Base-by-base conservation (phyloP, 2,329 filamentous ascomycete genomes). In the Cryphonectria naterciae region DNA sequence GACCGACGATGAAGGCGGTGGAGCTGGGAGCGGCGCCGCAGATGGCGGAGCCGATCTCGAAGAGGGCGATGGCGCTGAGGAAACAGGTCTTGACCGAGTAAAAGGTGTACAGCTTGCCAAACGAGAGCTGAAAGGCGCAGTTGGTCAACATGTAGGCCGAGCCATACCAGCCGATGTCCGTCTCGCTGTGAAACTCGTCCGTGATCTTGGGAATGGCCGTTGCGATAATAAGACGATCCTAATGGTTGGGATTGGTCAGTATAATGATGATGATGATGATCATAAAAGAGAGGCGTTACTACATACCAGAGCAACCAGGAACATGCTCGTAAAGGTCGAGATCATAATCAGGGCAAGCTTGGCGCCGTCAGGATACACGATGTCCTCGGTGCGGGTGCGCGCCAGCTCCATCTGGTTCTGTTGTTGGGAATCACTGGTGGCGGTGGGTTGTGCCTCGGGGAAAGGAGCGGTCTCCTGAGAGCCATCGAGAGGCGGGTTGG, bases 191-290 rank as follows among this genome's bases (percentile, higher is more conserved):
- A 74, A 82, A 82, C 52, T 81, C 78, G 70, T 81, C 78, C 2
- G 80, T 81, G 75, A 81, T 82, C 63, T 76, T 76, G 22, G 80
- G 81, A 62, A 82, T 80, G n/a, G 80, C 81, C 2, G 81, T 82
- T 0, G 79, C 77, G 68, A 81, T 76, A 70, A 81, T 81, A 32
- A 80, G 74, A 17, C 79, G 77, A 74, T 82, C 81, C 69, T 75
- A 35, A 17, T 1, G 0, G 13, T 39, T 25, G 35, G 35, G 1
- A 35, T 3, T 39, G n/a, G 61, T 46, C 61, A 64, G 61, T 39
- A 37, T n/a, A 28, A 61, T n/a, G 4, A 13, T 5, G 41, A 37
- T 32, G 32, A 32, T 32, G 32, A 32, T 32, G 3, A 32, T 32
- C 4, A 37, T n/a, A 2, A 17, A 32, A 17, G 32, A 32, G 19